Evolutionary conservation across 805 yeast genomes (phyloP).

Genomic region (Nakazawaea ishiwadae): DNA sequence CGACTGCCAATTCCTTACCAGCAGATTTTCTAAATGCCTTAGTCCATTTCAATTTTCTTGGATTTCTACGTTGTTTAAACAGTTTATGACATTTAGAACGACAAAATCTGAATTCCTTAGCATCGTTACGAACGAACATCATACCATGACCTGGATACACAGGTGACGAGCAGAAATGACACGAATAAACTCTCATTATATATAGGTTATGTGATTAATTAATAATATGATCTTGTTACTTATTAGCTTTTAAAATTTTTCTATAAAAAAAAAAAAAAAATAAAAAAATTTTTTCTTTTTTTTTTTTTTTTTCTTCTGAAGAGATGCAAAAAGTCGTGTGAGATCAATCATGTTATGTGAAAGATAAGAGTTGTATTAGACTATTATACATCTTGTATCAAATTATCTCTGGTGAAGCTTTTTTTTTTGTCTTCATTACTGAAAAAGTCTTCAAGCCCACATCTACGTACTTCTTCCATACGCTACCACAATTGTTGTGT

Average conservation of each 20-base stretch:
- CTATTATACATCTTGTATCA: too few relatives aligned
- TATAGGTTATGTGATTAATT: background rate
- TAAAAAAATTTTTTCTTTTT: background rate
- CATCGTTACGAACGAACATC: conserved; percentile 96
- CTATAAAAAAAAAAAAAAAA: too few relatives aligned
- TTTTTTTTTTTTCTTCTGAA: background rate
- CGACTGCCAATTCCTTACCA: conserved; percentile 97
- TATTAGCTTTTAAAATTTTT: too few relatives aligned
- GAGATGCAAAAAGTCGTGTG: background rate
- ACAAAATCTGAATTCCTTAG: conserved; percentile 95
- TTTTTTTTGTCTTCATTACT: too few relatives aligned
- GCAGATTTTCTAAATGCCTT: conserved; percentile 99
- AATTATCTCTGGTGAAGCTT: too few relatives aligned
- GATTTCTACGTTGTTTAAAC: conserved; percentile 97
- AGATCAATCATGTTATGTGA: background rate
- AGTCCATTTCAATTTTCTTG: conserved; percentile 97
- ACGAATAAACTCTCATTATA: conserved; percentile 77
- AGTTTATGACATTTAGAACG: conserved; percentile 97
- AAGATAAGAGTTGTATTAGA: too few relatives aligned
- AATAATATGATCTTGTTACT: too few relatives aligned
- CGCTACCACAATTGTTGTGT: too few relatives aligned
- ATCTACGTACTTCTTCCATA: too few relatives aligned
- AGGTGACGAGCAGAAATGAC: conserved; percentile 98
- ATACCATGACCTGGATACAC: conserved; percentile 94
- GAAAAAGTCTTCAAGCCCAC: too few relatives aligned